Evolutionary conservation across 2,329 filamentous ascomycete species (phyloP).

Genomic region (Rhytidhysteron rufulum): DNA sequence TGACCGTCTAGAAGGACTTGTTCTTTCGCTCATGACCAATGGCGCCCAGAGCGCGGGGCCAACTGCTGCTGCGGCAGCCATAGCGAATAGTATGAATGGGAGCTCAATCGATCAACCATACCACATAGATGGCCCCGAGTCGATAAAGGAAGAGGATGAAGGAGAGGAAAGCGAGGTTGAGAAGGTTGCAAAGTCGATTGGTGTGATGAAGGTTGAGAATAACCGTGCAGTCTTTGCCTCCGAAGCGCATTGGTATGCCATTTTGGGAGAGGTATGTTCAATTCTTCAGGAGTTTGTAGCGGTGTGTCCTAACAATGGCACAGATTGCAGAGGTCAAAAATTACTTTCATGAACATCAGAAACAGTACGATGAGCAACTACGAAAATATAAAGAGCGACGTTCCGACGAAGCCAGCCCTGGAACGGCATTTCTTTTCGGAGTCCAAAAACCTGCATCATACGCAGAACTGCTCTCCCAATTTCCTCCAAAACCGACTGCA

Average conservation of each 20-base stretch:
- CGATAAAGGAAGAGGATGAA: conserved; percentile 49
- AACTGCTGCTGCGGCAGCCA: conserved; percentile 56
- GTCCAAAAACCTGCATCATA: conserved; percentile 66
- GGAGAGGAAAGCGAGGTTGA: conserved; percentile 62
- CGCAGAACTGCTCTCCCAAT: conserved; percentile 70
- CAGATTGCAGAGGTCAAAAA: conserved; percentile 89
- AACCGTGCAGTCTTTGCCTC: conserved; percentile 47
- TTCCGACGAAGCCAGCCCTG: conserved; percentile 51
- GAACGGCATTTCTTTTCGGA: conserved; percentile 76
- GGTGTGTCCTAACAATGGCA: conserved; percentile 8
- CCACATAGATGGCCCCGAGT: conserved; percentile 58
- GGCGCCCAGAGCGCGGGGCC: conserved; percentile 61
- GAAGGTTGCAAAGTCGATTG: conserved; percentile 47
- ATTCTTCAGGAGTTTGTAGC: neutral
- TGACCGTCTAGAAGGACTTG: conserved; percentile 86
- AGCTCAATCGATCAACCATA: conserved; percentile 37
- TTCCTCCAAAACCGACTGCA: conserved; percentile 79
- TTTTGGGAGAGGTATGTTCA: conserved; percentile 45
- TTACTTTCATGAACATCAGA: conserved; percentile 82
- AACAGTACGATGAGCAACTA: conserved; percentile 79
- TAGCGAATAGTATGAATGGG: conserved; percentile 45
- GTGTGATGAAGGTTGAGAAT: conserved; percentile 52
- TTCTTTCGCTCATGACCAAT: conserved; percentile 90
- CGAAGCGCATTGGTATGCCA: conserved; percentile 52
- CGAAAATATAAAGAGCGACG: conserved; percentile 70